phyloP scores from a whole-genome alignment of 225 moss, liverwort and hornwort genomes.

The Marchantia polymorpha region DNA sequence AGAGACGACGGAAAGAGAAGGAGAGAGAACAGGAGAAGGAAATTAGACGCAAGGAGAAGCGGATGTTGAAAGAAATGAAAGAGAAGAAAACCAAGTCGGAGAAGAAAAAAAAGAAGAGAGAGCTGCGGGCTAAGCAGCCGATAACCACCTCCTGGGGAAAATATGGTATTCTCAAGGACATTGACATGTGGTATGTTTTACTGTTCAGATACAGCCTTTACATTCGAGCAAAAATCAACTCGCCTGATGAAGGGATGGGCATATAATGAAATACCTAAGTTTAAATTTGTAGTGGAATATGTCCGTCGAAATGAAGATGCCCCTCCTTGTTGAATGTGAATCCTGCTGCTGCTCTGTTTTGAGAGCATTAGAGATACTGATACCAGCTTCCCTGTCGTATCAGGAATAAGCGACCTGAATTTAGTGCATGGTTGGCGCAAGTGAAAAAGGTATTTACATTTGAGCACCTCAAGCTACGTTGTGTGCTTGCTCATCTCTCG shows the following conservation, averaged over 20 bases:
- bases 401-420: conserved; percentile 92
- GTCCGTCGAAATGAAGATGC: no score
- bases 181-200: conserved; percentile 84
- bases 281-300: no score
- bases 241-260: background rate
- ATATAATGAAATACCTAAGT: no score
- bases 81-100: conserved; percentile 64
- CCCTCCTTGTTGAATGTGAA: no score
- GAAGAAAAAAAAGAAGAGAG: conserved; percentile 85
- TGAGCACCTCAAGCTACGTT: background rate
- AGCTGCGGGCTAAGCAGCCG: conserved; percentile 77
- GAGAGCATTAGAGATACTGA: background rate
- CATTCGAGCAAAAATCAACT: background rate
- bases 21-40: conserved; percentile 29
- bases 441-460: conserved; percentile 78
- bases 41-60: conserved; percentile 50
- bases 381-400: background rate
- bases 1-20: conserved; percentile 32
- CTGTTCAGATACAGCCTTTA: background rate
- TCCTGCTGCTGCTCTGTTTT: no score
- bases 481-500: background rate
- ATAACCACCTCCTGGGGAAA: conserved; percentile 95
- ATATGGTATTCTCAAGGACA: conserved; percentile 90
- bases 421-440: conserved; percentile 92
- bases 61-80: conserved; percentile 60